These are phyloP conservation scores for Colletotrichum horii DNA, from an alignment of 2,329 filamentous ascomycete genomes.

Conservation along the genomic window DNA sequence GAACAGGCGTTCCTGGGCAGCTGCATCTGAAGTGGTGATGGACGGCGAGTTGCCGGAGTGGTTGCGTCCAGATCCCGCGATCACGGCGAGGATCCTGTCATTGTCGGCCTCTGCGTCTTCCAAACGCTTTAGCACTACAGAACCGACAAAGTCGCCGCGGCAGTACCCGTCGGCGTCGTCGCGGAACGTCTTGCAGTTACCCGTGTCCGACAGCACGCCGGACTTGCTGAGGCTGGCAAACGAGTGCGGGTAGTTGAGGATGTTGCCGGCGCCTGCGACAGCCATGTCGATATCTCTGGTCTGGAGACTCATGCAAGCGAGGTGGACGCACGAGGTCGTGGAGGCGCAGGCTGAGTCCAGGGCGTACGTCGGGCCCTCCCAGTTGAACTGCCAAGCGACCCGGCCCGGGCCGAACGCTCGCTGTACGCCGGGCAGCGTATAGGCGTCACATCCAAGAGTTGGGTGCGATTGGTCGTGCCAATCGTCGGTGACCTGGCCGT, in stretches of 20 bases:
- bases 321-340: constrained; percentile 37
- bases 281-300: constrained; percentile 35
- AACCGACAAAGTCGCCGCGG: constrained; percentile 50
- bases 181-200: constrained; percentile 38
- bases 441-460: neutral
- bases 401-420: neutral
- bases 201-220: constrained; percentile 32
- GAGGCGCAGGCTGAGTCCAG: constrained; percentile 44
- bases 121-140: constrained; percentile 52
- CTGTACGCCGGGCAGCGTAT: neutral
- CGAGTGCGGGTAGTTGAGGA: constrained; percentile 28
- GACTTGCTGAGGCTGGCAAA: constrained; percentile 19
- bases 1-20: constrained; percentile 38
- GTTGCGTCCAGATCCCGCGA: constrained; percentile 42
- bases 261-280: constrained; percentile 43
- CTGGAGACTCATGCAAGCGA: constrained; percentile 34
- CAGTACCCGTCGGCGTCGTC: constrained; percentile 50
- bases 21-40: constrained; percentile 27
- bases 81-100: constrained; percentile 47
- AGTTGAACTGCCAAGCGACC: neutral
- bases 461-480: neutral
- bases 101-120: constrained; percentile 49
- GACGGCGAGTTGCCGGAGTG: constrained; percentile 43
- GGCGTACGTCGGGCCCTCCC: constrained; percentile 36
- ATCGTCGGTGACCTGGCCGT: neutral